These are phyloP conservation scores for Termitomyces sp. DNA, from an alignment of 768 basidiomycete genomes.

Conservation along the genomic window DNA sequence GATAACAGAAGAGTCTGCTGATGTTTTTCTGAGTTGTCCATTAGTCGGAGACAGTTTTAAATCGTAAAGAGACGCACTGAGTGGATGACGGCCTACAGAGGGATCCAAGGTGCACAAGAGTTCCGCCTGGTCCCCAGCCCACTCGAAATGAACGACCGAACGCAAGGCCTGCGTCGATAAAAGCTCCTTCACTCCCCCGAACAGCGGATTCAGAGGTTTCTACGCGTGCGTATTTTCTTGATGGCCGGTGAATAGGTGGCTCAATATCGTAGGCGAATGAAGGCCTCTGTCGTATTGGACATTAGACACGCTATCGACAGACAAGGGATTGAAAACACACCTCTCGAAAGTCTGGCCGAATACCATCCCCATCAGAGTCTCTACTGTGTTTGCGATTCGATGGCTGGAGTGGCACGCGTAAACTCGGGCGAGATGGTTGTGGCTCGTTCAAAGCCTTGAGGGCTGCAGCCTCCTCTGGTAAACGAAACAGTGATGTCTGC, in stretches of 20 bases:
- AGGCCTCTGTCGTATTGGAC: constrained; percentile 44
- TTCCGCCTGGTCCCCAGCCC: constrained; percentile 83
- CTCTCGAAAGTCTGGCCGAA: constrained; percentile 58
- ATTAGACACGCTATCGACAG: neutral
- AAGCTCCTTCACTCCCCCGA: constrained; percentile 54
- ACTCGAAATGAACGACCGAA: constrained; percentile 86
- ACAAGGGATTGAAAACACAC: constrained; percentile 20
- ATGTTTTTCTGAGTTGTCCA: constrained; percentile 32
- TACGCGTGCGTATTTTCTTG: constrained; percentile 75
- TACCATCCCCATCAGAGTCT: constrained; percentile 69
- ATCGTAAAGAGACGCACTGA: constrained; percentile 36
- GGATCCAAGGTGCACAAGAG: constrained; percentile 69
- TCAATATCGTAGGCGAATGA: constrained; percentile 76
- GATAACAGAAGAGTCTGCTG: constrained; percentile 61
- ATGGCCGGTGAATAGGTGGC: constrained; percentile 62
- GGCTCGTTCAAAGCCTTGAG: constrained; percentile 48
- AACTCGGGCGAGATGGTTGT: constrained; percentile 28
- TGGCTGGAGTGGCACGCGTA: constrained; percentile 30
- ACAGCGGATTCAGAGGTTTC: constrained; percentile 62
- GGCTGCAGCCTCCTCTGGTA: constrained; percentile 67
- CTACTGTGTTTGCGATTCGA: constrained; percentile 69
- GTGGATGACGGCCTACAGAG: constrained; percentile 54
- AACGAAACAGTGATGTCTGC: constrained; percentile 83
- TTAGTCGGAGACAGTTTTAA: neutral
- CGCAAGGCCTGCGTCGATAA: constrained; percentile 79